phyloP scores from a whole-genome alignment of 2,329 filamentous ascomycete genomes.

The Penicillium aurantiogriseum region DNA sequence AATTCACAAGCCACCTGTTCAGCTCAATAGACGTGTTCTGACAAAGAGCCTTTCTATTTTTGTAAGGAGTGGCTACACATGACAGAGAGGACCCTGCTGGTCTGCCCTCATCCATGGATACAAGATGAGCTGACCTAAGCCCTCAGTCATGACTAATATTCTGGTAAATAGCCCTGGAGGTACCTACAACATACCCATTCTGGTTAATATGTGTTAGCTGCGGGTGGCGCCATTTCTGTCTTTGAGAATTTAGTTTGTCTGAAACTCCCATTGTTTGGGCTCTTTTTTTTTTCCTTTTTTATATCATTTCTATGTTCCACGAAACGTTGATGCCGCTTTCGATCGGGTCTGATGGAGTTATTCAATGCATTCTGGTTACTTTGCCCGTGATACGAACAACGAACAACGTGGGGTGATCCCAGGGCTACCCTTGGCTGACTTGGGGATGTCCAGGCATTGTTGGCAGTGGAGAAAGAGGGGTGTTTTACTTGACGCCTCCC shows the following conservation, averaged over 20 bases:
- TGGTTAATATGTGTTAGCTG: neutral
- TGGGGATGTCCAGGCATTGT: neutral
- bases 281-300: neutral
- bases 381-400: neutral
- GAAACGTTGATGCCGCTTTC: neutral
- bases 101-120: no score
- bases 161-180: no score
- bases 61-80: no score
- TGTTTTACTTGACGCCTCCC: neutral
- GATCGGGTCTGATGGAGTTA: neutral
- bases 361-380: neutral
- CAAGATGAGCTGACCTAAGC: no score
- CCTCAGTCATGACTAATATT: no score
- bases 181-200: no score
- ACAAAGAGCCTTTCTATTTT: no score
- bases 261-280: neutral
- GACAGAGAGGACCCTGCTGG: no score
- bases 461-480: neutral
- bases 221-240: neutral
- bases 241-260: neutral
- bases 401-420: neutral
- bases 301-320: neutral
- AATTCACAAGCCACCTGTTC: no score
- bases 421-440: neutral
- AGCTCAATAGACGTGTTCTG: no score